Evolutionary conservation across 2,329 filamentous ascomycete species (phyloP).

Genomic region (Phialophora verrucosa): DNA sequence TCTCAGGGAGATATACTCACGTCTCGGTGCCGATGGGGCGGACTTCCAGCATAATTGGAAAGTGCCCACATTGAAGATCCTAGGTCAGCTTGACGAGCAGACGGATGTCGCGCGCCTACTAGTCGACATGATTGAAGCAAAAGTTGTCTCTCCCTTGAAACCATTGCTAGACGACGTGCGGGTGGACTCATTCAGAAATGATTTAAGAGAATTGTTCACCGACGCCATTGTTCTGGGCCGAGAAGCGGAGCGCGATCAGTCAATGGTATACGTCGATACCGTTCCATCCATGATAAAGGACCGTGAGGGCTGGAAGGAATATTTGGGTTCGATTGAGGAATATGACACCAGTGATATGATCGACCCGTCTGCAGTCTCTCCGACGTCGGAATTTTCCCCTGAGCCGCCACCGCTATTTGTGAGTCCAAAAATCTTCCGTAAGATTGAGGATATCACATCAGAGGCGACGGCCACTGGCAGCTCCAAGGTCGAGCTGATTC

Average conservation of each 20-base stretch:
- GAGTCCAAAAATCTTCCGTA: not conserved
- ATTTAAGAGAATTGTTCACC: conserved; percentile 2
- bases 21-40: conserved; percentile 7
- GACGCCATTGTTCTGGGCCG: conserved; percentile 8
- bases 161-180: not conserved
- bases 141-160: not conserved
- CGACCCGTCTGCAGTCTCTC: not conserved
- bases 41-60: conserved; percentile 19
- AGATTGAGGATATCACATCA: not conserved
- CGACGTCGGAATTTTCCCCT: not conserved
- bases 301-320: not conserved
- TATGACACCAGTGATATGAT: not conserved
- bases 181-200: not conserved
- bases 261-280: conserved; percentile 2
- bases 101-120: not conserved
- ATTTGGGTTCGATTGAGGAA: not conserved
- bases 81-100: conserved; percentile 12
- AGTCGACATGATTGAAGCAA: not conserved
- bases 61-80: conserved; percentile 19
- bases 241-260: conserved; percentile 18
- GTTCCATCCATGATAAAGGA: not conserved
- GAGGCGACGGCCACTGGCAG: not conserved
- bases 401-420: not conserved
- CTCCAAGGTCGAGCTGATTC: not conserved
- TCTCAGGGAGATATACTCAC: conserved; percentile 5